These are phyloP conservation scores for Diplocarpon mali DNA, from an alignment of 2,329 filamentous ascomycete species.

Conservation along the genomic window DNA sequence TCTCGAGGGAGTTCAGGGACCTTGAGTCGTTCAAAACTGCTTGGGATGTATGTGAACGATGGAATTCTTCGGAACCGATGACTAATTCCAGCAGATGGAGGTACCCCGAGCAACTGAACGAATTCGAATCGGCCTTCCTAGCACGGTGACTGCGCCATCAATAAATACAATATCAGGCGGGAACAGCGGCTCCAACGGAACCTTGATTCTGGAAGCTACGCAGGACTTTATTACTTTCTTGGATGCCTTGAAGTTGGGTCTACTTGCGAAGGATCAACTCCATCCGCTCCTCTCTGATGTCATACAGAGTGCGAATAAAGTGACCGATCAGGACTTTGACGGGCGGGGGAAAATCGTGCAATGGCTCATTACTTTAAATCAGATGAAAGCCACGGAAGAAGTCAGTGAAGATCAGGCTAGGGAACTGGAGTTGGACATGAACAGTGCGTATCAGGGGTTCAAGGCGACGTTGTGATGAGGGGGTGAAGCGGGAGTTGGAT, in stretches of 20 bases:
- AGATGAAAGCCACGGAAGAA: constrained; percentile 94
- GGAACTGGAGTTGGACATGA: constrained; percentile 86
- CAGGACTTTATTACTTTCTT: constrained; percentile 98
- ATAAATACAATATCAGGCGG: constrained; percentile 33
- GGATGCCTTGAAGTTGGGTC: constrained; percentile 83
- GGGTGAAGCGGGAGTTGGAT: background rate
- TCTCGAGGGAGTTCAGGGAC: constrained; percentile 78
- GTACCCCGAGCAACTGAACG: constrained; percentile 89
- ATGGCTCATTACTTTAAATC: constrained; percentile 94
- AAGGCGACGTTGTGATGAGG: constrained; percentile 39
- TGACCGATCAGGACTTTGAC: constrained; percentile 91
- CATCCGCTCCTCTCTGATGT: constrained; percentile 91
- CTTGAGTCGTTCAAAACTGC: constrained; percentile 82
- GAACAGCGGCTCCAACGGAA: constrained; percentile 32
- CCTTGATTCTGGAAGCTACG: constrained; percentile 77
- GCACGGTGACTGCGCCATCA: constrained; percentile 52
- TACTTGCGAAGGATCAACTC: constrained; percentile 91
- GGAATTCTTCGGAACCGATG: background rate
- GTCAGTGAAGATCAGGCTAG: constrained; percentile 76
- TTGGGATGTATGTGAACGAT: constrained; percentile 65
- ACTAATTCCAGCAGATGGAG: constrained; percentile 55
- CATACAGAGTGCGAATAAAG: constrained; percentile 94
- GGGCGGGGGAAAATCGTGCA: constrained; percentile 95
- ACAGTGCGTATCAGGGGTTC: constrained; percentile 89
- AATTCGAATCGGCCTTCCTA: constrained; percentile 83